Base-by-base conservation (phyloP, 768 basidiomycete species). In the Suillus paluster region DNA sequence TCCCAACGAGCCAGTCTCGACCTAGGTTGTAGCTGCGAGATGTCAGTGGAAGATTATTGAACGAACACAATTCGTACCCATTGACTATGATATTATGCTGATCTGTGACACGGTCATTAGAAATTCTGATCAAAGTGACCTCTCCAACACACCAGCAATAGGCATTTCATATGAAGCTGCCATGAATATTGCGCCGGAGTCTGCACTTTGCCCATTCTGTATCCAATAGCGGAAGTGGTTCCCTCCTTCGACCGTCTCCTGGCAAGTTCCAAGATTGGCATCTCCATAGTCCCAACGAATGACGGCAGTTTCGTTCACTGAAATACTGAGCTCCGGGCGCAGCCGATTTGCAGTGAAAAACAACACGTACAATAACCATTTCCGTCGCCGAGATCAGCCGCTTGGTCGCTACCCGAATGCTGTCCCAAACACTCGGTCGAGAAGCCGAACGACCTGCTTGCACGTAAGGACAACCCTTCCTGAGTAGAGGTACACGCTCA, bases 221-320 rank as follows among this genome's bases (percentile, higher is more conserved):
- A 81, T 74, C 94, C 94, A 96, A 73, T 95, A 96, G 44, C 95
- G 85, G 71, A 95, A 86, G 71, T 97, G 95, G 69, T 91, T 84
- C 7, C 95, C 95, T 2, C 95, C 95, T 66, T 91, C 71, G 45
- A 96, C 83, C 2, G 92, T 91, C 75, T 97, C 95, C 66, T 84
- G 78, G 75, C 95, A 97, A 1, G 94, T 85, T 0, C 95, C 95
- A n/a, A 95, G 74, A 57, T 86, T 78, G 1, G 87, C 84, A 67
- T 97, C 87, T 9, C 86, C 87, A 72, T 92, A 98, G 70, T 95
- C 84, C 84, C 86, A 95, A 39, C 95, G 83, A 27, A 96, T 86
- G n/a, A 89, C 90, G 9, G 87, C 86, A 0, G 90, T 90, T 72
- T 97, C 88, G 72, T 94, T 92, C 63, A 81, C 92, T 94, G 70